Percentiles rank a stretch among this genome's conserved stretches.
Conservation (phyloP, 2,329 filamentous ascomycete genomes). For the Zalaria sp. region DNA sequence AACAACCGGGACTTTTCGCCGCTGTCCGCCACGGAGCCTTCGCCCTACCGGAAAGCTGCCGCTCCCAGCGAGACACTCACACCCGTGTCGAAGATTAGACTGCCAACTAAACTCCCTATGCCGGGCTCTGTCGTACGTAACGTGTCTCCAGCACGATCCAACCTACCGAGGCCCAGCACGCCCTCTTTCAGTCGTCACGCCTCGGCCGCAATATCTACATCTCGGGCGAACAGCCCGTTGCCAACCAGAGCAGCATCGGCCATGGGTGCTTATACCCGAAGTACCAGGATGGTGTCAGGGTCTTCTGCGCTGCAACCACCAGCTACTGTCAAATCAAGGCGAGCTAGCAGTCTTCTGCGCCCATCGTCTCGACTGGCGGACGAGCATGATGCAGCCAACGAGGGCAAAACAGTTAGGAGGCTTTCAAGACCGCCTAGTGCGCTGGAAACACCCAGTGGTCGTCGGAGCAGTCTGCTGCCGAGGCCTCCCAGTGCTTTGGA, state of each 20-base stretch:
- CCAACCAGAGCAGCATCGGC: not conserved
- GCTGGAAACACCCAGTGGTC: not conserved
- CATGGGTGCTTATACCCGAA: no score
- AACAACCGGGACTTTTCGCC: conserved; percentile 34
- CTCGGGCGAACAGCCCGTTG: not conserved
- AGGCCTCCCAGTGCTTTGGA: no score
- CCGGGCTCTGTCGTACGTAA: not conserved
- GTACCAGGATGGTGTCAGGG: not conserved
- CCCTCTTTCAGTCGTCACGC: not conserved
- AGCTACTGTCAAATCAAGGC: not conserved
- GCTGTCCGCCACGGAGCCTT: conserved; percentile 18
- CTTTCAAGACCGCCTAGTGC: not conserved
- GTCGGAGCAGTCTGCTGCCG: not conserved
- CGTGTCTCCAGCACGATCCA: not conserved
- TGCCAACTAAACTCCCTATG: conserved; percentile 3
- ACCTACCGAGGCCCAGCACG: not conserved
- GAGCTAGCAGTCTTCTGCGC: not conserved
- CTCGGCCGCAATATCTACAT: not conserved
- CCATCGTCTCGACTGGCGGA: not conserved
- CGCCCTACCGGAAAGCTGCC: conserved; percentile 17
- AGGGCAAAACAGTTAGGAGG: not conserved
- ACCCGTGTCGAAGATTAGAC: not conserved
- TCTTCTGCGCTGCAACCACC: not conserved
- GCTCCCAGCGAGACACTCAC: conserved; percentile 2
- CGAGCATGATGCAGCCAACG: not conserved